Evolutionary conservation across 768 basidiomycete species (phyloP).

Genomic region (Leccinum broughii): DNA sequence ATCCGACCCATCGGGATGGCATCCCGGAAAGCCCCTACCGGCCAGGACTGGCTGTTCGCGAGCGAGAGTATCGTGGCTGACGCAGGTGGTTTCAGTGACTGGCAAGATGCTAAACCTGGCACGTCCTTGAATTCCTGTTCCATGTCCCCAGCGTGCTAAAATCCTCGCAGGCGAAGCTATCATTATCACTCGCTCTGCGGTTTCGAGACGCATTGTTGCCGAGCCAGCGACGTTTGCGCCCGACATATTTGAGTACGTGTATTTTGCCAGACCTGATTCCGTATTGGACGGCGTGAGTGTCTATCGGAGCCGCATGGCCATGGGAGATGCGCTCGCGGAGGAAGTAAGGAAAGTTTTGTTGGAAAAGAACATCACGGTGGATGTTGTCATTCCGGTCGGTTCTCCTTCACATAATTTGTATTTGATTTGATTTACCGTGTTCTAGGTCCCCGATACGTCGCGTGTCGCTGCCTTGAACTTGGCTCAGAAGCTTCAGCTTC

Average conservation of each 20-base stretch:
- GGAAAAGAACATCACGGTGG: slow-evolving; percentile 69
- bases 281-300: slow-evolving; percentile 97
- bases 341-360: slow-evolving; percentile 77
- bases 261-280: slow-evolving; percentile 97
- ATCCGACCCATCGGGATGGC: slow-evolving; percentile 93
- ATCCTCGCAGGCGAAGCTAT: slow-evolving; percentile 77
- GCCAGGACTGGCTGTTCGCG: slow-evolving; percentile 86
- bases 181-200: slow-evolving; percentile 83
- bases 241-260: slow-evolving; percentile 98
- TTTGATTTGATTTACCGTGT: slow-evolving; percentile 2
- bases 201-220: slow-evolving; percentile 74
- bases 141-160: slow-evolving; percentile 5
- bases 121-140: slow-evolving; percentile 17
- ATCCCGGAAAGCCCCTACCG: slow-evolving; percentile 54
- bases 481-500: slow-evolving; percentile 84
- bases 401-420: neutral
- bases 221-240: slow-evolving; percentile 81
- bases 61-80: slow-evolving; percentile 97
- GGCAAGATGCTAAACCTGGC: slow-evolving; percentile 94
- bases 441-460: slow-evolving; percentile 91
- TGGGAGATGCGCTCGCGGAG: slow-evolving; percentile 93
- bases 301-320: slow-evolving; percentile 97
- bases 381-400: slow-evolving; percentile 92
- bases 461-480: slow-evolving; percentile 94
- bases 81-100: slow-evolving; percentile 86